These are phyloP conservation scores for Punctularia strigosozonata DNA, from an alignment of 768 basidiomycete genomes.

Conservation along the genomic window DNA sequence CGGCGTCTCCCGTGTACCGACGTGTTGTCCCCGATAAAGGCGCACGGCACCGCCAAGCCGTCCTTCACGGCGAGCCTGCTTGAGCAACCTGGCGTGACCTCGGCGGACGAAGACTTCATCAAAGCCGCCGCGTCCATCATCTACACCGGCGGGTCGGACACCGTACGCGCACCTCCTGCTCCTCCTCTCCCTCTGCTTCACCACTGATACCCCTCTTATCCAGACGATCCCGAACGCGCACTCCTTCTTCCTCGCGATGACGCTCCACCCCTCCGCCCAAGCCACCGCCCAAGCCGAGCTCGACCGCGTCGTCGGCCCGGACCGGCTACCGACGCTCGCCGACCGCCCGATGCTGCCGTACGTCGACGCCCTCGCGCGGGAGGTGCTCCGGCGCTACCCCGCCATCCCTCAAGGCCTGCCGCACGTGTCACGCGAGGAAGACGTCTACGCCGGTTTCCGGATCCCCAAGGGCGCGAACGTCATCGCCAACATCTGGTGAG, in stretches of 20 bases:
- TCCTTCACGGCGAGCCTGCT: slow-evolving; percentile 9
- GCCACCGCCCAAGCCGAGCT: slow-evolving; percentile 15
- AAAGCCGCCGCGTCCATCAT: slow-evolving; percentile 12
- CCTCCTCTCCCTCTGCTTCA: neutral
- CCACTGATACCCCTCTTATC: neutral
- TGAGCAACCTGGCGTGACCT: slow-evolving; percentile 1
- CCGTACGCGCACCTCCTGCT: too few relatives aligned
- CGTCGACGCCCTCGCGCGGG: slow-evolving; percentile 7
- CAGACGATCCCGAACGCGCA: slow-evolving; percentile 9
- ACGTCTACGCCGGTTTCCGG: slow-evolving; percentile 9
- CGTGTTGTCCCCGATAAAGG: slow-evolving; percentile 3
- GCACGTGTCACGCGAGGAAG: slow-evolving; percentile 4
- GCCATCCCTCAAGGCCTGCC: slow-evolving; percentile 2
- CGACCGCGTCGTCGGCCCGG: slow-evolving; percentile 9
- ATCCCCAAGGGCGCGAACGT: slow-evolving; percentile 11
- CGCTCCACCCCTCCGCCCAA: slow-evolving; percentile 14
- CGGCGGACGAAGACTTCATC: slow-evolving; percentile 6
- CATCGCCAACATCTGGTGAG: slow-evolving; percentile 10
- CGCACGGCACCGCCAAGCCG: slow-evolving; percentile 8
- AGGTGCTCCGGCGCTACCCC: slow-evolving; percentile 8
- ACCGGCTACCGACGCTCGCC: slow-evolving; percentile 7
- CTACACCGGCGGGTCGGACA: slow-evolving; percentile 11
- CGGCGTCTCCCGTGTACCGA: neutral
- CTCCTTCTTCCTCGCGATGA: slow-evolving; percentile 14
- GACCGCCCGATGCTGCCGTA: slow-evolving; percentile 11